phyloP scores from a whole-genome alignment of 768 basidiomycete species.

The Lactarius indigo region DNA sequence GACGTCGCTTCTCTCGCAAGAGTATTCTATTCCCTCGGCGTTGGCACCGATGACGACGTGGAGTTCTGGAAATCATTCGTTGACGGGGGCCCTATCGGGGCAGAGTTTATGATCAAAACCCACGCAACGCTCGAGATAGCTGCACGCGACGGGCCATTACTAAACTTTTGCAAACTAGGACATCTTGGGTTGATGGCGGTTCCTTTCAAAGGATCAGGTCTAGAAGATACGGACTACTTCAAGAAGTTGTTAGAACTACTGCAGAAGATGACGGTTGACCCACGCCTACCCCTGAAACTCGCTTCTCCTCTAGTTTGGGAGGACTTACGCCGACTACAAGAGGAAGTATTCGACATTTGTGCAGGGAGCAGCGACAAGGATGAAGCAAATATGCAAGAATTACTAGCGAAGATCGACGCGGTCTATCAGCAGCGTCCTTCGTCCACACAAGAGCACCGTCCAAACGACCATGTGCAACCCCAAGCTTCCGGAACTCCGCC shows the following conservation, averaged over 20 bases:
- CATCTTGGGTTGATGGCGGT: neutral
- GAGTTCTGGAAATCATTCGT: neutral
- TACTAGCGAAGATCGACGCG: neutral
- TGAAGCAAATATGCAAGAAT: neutral
- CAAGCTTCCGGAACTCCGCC: too few relatives aligned
- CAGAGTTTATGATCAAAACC: neutral
- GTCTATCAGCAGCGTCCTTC: neutral
- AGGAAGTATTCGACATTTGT: neutral
- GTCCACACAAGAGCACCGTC: neutral
- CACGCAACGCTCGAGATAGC: neutral
- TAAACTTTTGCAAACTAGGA: constrained; percentile 12
- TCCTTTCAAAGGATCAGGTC: neutral
- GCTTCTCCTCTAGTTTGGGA: constrained; percentile 1
- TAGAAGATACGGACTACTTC: neutral
- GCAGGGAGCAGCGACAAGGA: neutral
- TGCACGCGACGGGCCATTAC: constrained; percentile 6
- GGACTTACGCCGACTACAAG: neutral
- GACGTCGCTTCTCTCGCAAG: constrained; percentile 8
- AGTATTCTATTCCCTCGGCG: neutral
- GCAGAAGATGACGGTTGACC: neutral
- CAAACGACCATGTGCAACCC: neutral
- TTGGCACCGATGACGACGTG: neutral
- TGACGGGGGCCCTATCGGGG: neutral
- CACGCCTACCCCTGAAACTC: neutral
- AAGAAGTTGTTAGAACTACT: neutral